Evolutionary conservation across 306 rosid genomes (phyloP), one percentile per base, ranked within the genome.

Genomic region (Gastrolobium bilobum): DNA sequence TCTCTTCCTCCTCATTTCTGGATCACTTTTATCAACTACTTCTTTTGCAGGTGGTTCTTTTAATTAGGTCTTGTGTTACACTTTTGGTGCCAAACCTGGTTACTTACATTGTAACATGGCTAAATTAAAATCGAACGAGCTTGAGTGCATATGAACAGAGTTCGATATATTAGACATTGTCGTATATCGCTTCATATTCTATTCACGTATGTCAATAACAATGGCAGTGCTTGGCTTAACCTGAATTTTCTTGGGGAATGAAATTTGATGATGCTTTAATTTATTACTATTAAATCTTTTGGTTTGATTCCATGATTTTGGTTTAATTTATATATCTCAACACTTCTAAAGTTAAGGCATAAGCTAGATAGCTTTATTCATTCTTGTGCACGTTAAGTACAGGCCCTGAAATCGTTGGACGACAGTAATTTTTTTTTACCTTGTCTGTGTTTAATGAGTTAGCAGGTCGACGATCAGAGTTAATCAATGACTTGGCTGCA

Each of bases 1-100:
- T 30, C 63, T 90, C 81, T 69, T 85, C 74, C 88, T 90, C 68
- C 62, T 85, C 57, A 13, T 85, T 85, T 83, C 84, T 34, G 88
- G 59, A 8, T 73, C 90, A 15, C 81, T 88, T 64, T 62, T 85
- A 58, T 71, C 88, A 53, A 57, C 88, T 76, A 62, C 88, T 76
- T 83, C 84, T 79, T 81, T 75, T 5, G 84, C 90, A 83, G 92
- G 91, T 88, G 52, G 6, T 72, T 61, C 57, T 38, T 80, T 77
- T 46, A n/a, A n/a, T n/a, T n/a, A 66, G 26, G 37, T 78, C 14
- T 43, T 57, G 20, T 46, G 15, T 35, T 58, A 78, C 84, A 82
- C 84, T 66, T 81, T 86, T 85, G 72, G 31, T 67, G 74, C 59
- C 59, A 72, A 52, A 40, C 3, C 3, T 13, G n/a, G n/a, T n/a